Base-by-base conservation (phyloP, 352 stramenopile genomes). In the Phytopythium boreale region DNA sequence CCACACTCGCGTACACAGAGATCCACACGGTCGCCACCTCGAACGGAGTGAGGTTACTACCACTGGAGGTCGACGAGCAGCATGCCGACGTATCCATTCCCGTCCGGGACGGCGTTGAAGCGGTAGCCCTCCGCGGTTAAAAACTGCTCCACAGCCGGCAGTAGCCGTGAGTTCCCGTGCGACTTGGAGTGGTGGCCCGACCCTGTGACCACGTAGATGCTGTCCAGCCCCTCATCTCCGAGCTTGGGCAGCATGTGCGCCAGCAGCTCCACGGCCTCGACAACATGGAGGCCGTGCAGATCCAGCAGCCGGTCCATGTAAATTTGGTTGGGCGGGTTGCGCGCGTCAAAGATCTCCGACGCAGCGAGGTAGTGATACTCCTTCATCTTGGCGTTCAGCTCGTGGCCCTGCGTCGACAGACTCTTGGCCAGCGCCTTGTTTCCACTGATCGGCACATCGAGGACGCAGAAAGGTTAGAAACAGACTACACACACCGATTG, bases 311-410 rank as follows among this genome's bases (percentile, higher is more conserved):
- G 82, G 22, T 93, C 84, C 59, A 82, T 78, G 57, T 93, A 92
- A 46, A 93, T 57, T 70, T 93, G 85, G 56, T 70, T 85, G 24
- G 79, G 71, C 57, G 87, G 81, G 61, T 95, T 95, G 22, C 87
- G 83, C 50, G 79, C 68, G 60, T 93, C 80, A 55, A 95, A 95
- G 61, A 95, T 93, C 49, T 83, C 73, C 19, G 78, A 79, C 31
- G 87, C 87, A 4, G 87, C 87, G 14, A 82, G 50, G 63, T 88
- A 93, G 70, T 95, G 87, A 56, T 74, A 83, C 19, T 86, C 74
- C 68, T 95, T 95, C 87, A 95, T 95, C 70, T 92, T 86, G 27
- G 63, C 73, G 51, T 93, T 95, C 74, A 87, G 88, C 36, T 90
- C 77, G 66, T 93, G 87, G 24, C 87, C 87, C 70, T 93, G 81